These are phyloP conservation scores for Thelephora aurantiotincta DNA, from an alignment of 768 basidiomycete species.

Conservation along the genomic window DNA sequence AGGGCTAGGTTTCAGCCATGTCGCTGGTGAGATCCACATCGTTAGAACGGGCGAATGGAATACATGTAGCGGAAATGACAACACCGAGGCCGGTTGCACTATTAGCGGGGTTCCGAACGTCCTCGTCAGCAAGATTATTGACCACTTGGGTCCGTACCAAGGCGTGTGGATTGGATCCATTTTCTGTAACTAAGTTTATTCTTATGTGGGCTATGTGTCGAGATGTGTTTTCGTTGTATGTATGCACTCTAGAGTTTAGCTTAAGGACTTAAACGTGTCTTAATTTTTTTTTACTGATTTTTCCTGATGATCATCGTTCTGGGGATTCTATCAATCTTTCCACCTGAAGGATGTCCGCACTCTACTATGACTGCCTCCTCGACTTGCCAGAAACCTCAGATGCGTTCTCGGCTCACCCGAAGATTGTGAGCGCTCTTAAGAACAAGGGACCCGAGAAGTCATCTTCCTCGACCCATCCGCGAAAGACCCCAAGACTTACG, in stretches of 20 bases:
- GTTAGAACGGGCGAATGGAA: slow-evolving; percentile 22
- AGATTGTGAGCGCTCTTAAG: slow-evolving; percentile 5
- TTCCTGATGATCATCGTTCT: no score
- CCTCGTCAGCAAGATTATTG: slow-evolving; percentile 28
- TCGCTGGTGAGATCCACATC: slow-evolving; percentile 41
- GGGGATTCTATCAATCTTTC: no score
- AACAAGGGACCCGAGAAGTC: slow-evolving; percentile 18
- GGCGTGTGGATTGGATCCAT: slow-evolving; percentile 42
- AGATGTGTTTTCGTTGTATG: no score
- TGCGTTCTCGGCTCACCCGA: slow-evolving; percentile 11
- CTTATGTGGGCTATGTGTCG: background rate
- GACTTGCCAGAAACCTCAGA: slow-evolving; percentile 11
- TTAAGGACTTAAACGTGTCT: no score
- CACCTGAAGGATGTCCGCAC: no score
- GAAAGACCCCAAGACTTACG: slow-evolving; percentile 55
- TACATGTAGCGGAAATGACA: slow-evolving; percentile 40
- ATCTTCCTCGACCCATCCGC: slow-evolving; percentile 43
- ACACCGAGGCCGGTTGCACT: slow-evolving; percentile 36
- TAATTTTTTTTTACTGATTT: no score
- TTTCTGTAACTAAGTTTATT: slow-evolving; percentile 15
- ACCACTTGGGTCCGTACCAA: slow-evolving; percentile 47
- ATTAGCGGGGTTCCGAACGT: slow-evolving; percentile 41
- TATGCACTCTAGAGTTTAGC: no score
- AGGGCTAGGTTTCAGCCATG: slow-evolving; percentile 34
- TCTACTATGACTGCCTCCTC: slow-evolving; percentile 4